Evolutionary conservation across 352 stramenopile genomes (phyloP), one percentile per base, ranked within the genome.

Genomic region (Thalassiosira mediterranea): DNA sequence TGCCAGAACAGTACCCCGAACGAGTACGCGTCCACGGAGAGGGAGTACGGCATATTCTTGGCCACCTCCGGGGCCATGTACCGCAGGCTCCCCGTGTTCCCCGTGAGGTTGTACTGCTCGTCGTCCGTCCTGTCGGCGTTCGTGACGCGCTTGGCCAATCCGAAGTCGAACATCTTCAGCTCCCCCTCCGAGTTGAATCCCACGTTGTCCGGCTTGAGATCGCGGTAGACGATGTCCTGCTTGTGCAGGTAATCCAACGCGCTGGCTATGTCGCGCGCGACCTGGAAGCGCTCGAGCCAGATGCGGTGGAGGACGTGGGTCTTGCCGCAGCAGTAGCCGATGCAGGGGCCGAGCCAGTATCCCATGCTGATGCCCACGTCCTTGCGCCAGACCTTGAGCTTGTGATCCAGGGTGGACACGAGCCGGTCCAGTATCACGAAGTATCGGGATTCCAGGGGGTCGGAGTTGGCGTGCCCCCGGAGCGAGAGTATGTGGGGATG

Each of bases 121-220:
- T 90, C 69, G 15, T 76, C 75, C 19, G 52, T 57, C 26, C 69
- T 81, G 29, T 86, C 73, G 0, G 56, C 60, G n/a, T 67, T 59
- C 4, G 79, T 68, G 19, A 93, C 66, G 7, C 76, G 69, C 53
- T 93, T 93, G 2, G 88, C 86, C 49, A 93, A 69, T 42, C 88
- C 88, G 81, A 93, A 93, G 64, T 93, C 88, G 76, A 93, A 92
- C 21, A 93, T 57, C 69, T 93, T 92, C 21, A 93, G 51, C 13
- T 72, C 53, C 4, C 79, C 81, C 32, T 75, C 47, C 4, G 70
- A 48, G 70, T 90, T 83, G 48, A 93, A 93, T 29, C 86, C 88
- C 32, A 98, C 89, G 81, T 98, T 98, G 21, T 96, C 94, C n/a
- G 96, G 96, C 81, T 98, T 98, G 13, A 92, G 73, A 81, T 92